Conservation (phyloP, 108 stramenopile species). For the Pseudonitzschia multiseries region DNA sequence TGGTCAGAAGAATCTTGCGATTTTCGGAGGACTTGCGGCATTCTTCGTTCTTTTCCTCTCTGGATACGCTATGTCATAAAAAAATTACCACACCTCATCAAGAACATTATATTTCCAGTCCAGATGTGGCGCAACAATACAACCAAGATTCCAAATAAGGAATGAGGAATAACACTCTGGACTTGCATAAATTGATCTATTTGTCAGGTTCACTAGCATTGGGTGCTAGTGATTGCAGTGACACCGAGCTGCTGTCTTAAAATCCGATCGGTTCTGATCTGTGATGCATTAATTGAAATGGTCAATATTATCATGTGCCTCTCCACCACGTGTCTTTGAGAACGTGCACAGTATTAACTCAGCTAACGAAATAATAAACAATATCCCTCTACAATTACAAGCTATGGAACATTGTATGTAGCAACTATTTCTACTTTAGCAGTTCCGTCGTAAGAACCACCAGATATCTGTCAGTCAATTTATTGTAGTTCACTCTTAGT, state of each 20-base stretch:
- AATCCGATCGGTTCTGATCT: too few species aligned
- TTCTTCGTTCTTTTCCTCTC: slow-evolving; percentile 87
- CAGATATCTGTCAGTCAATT: too few species aligned
- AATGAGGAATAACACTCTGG: not conserved
- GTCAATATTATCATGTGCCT: not conserved
- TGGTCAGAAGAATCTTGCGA: slow-evolving; percentile 83
- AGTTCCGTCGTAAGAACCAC: too few species aligned
- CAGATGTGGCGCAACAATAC: not conserved
- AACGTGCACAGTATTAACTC: not conserved
- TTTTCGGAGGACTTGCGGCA: slow-evolving; percentile 84
- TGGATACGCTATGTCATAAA: slow-evolving; percentile 74
- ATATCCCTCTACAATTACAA: too few species aligned
- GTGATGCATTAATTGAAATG: too few species aligned
- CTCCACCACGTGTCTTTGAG: not conserved
- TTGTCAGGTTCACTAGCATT: not conserved
- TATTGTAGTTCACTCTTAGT: too few species aligned
- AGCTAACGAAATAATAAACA: not conserved
- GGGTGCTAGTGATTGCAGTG: not conserved
- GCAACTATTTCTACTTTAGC: too few species aligned
- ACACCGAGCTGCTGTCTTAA: too few species aligned
- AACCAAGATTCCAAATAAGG: not conserved
- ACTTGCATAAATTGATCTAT: not conserved
- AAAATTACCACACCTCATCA: not conserved
- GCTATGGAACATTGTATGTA: too few species aligned
- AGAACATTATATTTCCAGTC: not conserved